These are phyloP conservation scores for Lactarius akahatsu DNA, from an alignment of 768 basidiomycete species.

Conservation along the genomic window DNA sequence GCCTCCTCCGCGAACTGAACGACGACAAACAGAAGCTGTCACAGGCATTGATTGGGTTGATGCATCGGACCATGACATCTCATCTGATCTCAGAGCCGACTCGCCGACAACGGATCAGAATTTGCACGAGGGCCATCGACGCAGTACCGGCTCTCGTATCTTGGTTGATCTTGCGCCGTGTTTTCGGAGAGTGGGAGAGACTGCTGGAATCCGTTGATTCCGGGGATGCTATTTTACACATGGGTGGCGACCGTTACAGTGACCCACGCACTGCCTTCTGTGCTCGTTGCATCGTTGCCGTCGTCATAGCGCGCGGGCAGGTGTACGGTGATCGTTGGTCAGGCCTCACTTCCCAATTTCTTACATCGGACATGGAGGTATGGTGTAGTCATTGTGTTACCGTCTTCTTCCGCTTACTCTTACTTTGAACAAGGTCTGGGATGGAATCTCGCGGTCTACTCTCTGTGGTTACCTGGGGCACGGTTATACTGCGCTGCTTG, in stretches of 20 bases:
- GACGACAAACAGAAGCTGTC: neutral
- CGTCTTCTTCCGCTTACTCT: neutral
- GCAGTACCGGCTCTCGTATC: neutral
- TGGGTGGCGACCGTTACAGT: neutral
- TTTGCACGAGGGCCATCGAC: neutral
- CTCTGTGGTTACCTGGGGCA: neutral
- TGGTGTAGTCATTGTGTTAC: neutral
- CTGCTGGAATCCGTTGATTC: neutral
- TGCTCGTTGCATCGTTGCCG: constrained; percentile 12
- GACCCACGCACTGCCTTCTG: neutral
- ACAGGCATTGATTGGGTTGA: neutral
- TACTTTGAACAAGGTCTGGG: neutral
- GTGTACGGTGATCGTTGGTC: too few species aligned
- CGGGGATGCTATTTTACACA: neutral
- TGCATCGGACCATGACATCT: neutral
- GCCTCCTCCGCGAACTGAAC: neutral
- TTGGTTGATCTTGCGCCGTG: neutral
- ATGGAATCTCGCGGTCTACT: neutral
- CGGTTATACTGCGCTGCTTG: neutral
- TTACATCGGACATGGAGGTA: neutral
- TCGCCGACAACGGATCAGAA: neutral
- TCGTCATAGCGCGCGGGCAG: neutral
- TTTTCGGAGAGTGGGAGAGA: neutral
- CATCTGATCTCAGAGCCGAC: neutral
- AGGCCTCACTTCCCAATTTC: neutral